Evolutionary conservation across 495 filamentous ascomycete species (phyloP).

Genomic region (Endocarpon pusillum): DNA sequence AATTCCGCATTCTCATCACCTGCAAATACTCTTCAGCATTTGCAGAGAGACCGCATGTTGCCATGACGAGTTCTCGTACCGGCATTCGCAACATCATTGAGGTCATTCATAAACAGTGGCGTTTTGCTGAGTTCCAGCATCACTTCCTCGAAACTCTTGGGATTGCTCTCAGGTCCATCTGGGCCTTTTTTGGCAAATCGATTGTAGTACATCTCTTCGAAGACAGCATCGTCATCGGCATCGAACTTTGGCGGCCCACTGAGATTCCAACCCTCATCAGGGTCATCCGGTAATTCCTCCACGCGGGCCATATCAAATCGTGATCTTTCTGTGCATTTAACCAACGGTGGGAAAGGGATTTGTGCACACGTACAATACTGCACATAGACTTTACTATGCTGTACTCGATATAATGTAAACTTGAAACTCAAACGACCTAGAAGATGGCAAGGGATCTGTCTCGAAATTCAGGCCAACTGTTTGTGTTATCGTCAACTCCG

Average conservation of each 20-base stretch:
- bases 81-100: conserved; percentile 50
- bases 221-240: conserved; percentile 53
- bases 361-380: too few relatives aligned
- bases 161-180: conserved; percentile 5
- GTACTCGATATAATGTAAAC: too few relatives aligned
- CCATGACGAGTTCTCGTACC: conserved; percentile 16
- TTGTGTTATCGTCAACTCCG: too few relatives aligned
- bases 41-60: neutral
- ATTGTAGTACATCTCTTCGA: conserved; percentile 88
- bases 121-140: conserved; percentile 68
- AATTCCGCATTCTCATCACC: conserved; percentile 54
- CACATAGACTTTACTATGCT: too few relatives aligned
- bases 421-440: too few relatives aligned
- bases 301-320: conserved; percentile 12
- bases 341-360: too few relatives aligned
- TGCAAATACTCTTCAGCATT: conserved; percentile 6
- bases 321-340: too few relatives aligned
- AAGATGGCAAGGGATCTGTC: too few relatives aligned
- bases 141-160: conserved; percentile 13
- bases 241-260: conserved; percentile 26
- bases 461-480: too few relatives aligned
- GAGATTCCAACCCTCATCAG: conserved; percentile 28
- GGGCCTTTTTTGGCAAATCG: conserved; percentile 39
- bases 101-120: conserved; percentile 88
- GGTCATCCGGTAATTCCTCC: conserved; percentile 35